Base-by-base conservation (phyloP, 2,329 filamentous ascomycete species). In the Cladosporium sp. region DNA sequence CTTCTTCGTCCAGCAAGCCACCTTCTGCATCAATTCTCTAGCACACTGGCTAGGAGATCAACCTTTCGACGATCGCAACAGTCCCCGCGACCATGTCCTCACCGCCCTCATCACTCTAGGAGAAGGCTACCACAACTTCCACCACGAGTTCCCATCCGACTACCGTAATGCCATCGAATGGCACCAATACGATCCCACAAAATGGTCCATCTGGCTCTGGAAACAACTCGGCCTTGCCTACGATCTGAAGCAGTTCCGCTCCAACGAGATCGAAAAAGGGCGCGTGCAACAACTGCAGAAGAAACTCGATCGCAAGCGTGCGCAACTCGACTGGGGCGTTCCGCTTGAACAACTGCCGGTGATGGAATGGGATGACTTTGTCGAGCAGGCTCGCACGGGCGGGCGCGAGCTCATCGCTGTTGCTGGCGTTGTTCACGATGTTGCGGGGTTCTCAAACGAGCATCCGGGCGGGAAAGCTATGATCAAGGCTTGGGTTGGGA, bases 101-200 rank as follows among this genome's bases (percentile, higher is more conserved):
- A 94, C 91, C 32, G 91, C 91, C 48, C 80, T 94, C 18, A 88
- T 91, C 70, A 94, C 91, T 46, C 88, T 94, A 16, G 91, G 91
- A 56, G 91, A 92, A 80, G 91, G 91, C 23, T 94, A 94, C 81
- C 91, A 94, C 85, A 94, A 94, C 84, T 94, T 94, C 85, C 91
- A 94, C 80, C 91, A 94, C 84, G 91, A 94, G 78, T 94, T 94
- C 80, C 91, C 91, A 62, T 92, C 90, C 8, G 91, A 94, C 78
- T 94, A 93, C 86, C 90, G 91, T 76, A 94, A 94, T 76, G 91
- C 91, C 67, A 93, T 93, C 70, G 83, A 91, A 79, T 94, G 91
- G 91, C 89, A 87, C 80, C 91, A 93, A 79, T 94, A 94, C 75
- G 91, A 94, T 77, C 91, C 91, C 57, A 94, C 91, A 76, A 94